phyloP scores from a whole-genome alignment of 495 filamentous ascomycete species.

The Penicillium parvum region DNA sequence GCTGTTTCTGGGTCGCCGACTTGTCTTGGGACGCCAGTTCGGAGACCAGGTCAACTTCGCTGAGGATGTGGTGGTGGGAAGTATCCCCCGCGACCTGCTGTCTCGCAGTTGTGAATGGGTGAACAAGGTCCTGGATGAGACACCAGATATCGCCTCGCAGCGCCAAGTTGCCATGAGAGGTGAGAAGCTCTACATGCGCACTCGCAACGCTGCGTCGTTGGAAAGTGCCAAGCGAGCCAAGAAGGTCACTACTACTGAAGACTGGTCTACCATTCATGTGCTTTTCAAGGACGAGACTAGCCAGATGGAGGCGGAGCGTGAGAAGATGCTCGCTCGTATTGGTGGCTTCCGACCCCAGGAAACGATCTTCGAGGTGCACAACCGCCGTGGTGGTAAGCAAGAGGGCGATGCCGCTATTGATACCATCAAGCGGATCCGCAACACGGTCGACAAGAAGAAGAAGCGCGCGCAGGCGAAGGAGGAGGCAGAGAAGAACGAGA shows the following conservation, averaged over 20 bases:
- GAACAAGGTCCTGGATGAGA: slow-evolving; percentile 67
- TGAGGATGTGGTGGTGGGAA: slow-evolving; percentile 74
- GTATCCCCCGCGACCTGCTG: slow-evolving; percentile 62
- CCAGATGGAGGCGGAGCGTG: slow-evolving; percentile 61
- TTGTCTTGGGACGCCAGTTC: slow-evolving; percentile 60
- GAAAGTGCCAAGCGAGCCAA: slow-evolving; percentile 85
- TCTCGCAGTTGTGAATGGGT: slow-evolving; percentile 74
- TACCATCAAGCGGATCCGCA: slow-evolving; percentile 69
- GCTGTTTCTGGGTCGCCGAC: slow-evolving; percentile 77
- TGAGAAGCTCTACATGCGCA: slow-evolving; percentile 86
- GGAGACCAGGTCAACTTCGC: slow-evolving; percentile 62
- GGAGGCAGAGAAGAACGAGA: slow-evolving; percentile 23
- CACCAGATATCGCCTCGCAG: slow-evolving; percentile 65
- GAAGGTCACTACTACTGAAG: slow-evolving; percentile 61
- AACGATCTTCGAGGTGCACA: slow-evolving; percentile 90
- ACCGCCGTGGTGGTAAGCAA: slow-evolving; percentile 50
- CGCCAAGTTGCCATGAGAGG: slow-evolving; percentile 75
- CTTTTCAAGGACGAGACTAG: slow-evolving; percentile 68
- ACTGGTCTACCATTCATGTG: slow-evolving; percentile 65
- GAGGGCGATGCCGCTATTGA: slow-evolving; percentile 62
- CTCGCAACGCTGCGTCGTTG: slow-evolving; percentile 78
- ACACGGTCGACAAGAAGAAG: slow-evolving; percentile 43
- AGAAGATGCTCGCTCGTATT: slow-evolving; percentile 79
- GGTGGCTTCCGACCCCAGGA: slow-evolving; percentile 84
- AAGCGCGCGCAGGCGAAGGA: slow-evolving; percentile 29